Evolutionary conservation across 345 rosid species (phyloP).

Genomic region (Gossypium sturtianum): DNA sequence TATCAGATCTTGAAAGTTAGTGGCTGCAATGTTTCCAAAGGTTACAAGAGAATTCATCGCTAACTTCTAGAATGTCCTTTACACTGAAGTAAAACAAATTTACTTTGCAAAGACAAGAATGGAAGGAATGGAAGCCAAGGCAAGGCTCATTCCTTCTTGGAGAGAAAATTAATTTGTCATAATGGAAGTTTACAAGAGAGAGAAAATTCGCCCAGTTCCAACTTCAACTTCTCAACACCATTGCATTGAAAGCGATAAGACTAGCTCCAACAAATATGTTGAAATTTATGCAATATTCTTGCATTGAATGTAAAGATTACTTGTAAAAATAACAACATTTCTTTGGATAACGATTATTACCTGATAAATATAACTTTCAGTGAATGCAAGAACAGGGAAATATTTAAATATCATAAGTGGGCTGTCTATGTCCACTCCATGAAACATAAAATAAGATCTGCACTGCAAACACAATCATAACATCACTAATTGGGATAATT

Average conservation of each 20-base stretch:
- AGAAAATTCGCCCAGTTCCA: not conserved
- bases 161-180: not conserved
- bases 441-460: constrained; percentile 96
- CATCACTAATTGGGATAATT: not conserved
- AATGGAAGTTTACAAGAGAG: not conserved
- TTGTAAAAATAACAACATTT: not conserved
- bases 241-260: not conserved
- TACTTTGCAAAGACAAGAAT: not conserved
- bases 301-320: not conserved
- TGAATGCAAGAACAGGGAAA: constrained; percentile 69
- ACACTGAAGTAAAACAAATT: not conserved
- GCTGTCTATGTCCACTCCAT: constrained; percentile 50
- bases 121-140: not conserved
- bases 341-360: constrained; percentile 27
- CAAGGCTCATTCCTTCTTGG: not conserved
- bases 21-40: not conserved
- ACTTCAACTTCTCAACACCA: not conserved
- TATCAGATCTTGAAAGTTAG: not conserved
- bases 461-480: constrained; percentile 35
- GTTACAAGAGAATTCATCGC: not conserved
- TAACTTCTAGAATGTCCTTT: not conserved
- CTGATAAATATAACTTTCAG: constrained; percentile 86
- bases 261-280: not conserved
- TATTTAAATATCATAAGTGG: constrained; percentile 56
- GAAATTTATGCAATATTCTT: not conserved